A percentile compares a stretch with the other conserved stretches of the same genome.
These are phyloP conservation scores for Adansonia madagascariensis DNA, from an alignment of 441 rosid species.

Conservation along the genomic window DNA sequence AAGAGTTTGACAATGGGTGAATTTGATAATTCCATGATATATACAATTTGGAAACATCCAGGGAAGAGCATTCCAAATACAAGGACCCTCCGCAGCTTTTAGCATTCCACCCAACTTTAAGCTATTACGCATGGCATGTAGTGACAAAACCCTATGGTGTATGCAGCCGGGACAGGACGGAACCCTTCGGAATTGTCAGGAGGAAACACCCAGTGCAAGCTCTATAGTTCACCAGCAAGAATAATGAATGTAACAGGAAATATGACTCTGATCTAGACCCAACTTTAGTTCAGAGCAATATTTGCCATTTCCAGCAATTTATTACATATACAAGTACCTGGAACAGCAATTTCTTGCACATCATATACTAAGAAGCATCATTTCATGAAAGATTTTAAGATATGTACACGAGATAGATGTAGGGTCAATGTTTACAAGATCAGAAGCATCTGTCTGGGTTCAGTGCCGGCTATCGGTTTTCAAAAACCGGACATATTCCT, in stretches of 20 bases:
- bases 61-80: neutral
- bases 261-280: neutral
- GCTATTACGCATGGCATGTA: neutral
- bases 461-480: slow-evolving; percentile 42
- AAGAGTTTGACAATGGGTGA: neutral
- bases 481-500: slow-evolving; percentile 69
- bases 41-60: neutral
- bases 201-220: neutral
- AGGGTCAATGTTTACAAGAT: slow-evolving; percentile 8
- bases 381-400: neutral
- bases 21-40: neutral
- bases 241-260: neutral
- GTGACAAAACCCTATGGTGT: neutral
- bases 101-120: neutral
- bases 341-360: neutral
- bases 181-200: neutral
- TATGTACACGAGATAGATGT: slow-evolving; percentile 17
- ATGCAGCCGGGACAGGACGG: neutral
- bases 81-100: neutral
- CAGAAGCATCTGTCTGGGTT: slow-evolving; percentile 4
- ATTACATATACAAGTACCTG: slow-evolving; percentile 16
- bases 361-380: slow-evolving; percentile 17
- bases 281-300: slow-evolving; percentile 6
- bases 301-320: slow-evolving; percentile 9
- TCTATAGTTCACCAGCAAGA: neutral